Base-by-base conservation (phyloP, 2,329 filamentous ascomycete species). In the Drechslera avenae region DNA sequence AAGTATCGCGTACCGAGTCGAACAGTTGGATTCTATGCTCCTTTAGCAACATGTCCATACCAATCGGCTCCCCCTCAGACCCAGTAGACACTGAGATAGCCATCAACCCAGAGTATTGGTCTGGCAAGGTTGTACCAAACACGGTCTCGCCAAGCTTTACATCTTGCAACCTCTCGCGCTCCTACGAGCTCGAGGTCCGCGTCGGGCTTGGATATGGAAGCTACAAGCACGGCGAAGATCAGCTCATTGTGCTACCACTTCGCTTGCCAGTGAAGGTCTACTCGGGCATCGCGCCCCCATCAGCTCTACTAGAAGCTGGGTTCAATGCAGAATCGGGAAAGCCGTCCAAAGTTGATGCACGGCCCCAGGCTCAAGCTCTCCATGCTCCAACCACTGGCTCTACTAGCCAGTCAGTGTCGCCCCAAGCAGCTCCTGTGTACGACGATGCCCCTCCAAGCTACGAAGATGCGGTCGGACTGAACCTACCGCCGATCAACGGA, bases 371-470 rank as follows among this genome's bases (percentile, higher is more conserved):
- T 9, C 63, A 66, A 34, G 44, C 46, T 33, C 58, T 57, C 30
- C 61, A 63, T 36, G 63, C 61, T 18, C 67, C 68, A n/a, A 62
- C 62, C 5, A 57, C 54, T 26, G 62, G 54, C 43, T 62, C 61
- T 37, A 56, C 64, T 26, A 63, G 62, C 3, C 44, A 52, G 17
- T 60, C 66, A 37, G 59, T 58, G 32, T 50, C 56, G 23, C 50
- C 56, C 17, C 51, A 64, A 17, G 48, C 59, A 2, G 66, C 72
- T 17, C 83, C 69, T 9, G 76, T 73, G 2, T 79, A 83, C 57
- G 87, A 90, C 26, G 91, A 94, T 48, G 90, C 91, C n/a, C 92
- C 93, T 14, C 92, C 92, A 6, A 96, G 90, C 66, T 97, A 97
- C 68, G 91, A 96, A 74, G 92, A 97, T 73, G 91, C 91, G 10